Evolutionary conservation across 169 alveolate species (phyloP), one percentile per base, ranked within the genome.

Genomic region (Cryptosporidium tyzzeri): DNA sequence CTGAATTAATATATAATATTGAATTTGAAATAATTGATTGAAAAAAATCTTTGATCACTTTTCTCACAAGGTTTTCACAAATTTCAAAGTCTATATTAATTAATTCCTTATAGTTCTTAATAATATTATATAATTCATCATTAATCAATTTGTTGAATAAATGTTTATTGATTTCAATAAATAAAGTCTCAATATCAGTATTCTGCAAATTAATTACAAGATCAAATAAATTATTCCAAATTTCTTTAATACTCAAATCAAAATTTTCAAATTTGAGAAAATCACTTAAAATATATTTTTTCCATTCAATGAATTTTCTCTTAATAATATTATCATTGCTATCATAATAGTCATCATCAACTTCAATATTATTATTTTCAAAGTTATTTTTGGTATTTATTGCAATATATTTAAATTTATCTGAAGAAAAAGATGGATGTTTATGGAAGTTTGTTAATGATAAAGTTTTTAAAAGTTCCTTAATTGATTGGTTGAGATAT

Each of bases 291-390:
- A 80, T 65, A 10, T 14, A 48, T 62, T 80, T 80, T 16, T 55
- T 59, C 89, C 89, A 80, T 16, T 80, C 89, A 21, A 41, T 39
- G 41, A 39, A 80, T 23, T 37, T 80, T 62, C 55, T 80, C n/a
- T 45, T 62, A 21, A 61, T 59, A 21, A 26, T 12, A 55, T 58
- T 55, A 5, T 55, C 67, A 26, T 6, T n/a, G 26, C 18, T 55
- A 23, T 55, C 7, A 55, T 1, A 55, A 55, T 55, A 55, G 0
- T 55, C 67, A 55, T 55, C 67, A 48, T 16, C 55, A 12, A 48
- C 21, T 2, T 23, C 67, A n/a, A 4, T 31, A 73, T 14, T 0
- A 3, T 23, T 8, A 18, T 55, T 73, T 4, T 26, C 71, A 23
- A 0, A 1, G 26, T 31, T 71, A 6, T 8, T 7, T 50, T 48